These are phyloP conservation scores for Fusarium buxicola DNA, from an alignment of 2,329 filamentous ascomycete genomes.

Conservation along the genomic window DNA sequence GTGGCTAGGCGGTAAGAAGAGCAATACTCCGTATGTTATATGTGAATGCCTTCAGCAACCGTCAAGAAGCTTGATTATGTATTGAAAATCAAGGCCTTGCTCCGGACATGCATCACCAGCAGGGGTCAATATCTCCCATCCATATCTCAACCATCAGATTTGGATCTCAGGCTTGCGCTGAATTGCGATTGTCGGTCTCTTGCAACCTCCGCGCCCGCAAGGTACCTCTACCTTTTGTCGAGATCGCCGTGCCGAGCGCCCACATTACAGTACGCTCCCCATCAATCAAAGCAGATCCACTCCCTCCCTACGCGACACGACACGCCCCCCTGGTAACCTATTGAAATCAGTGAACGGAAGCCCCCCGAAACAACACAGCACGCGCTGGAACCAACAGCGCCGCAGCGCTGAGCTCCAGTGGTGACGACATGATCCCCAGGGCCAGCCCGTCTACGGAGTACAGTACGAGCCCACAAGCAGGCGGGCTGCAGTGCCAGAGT, in stretches of 20 bases:
- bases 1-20: not conserved
- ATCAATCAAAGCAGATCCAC: conserved; percentile 2
- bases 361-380: conserved; percentile 21
- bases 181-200: conserved; percentile 32
- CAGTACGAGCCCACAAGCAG: conserved; percentile 8
- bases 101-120: not conserved
- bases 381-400: conserved; percentile 20
- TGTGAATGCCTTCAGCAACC: not conserved
- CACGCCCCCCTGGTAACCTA: conserved; percentile 27
- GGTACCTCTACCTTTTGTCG: conserved; percentile 30
- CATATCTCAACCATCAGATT: conserved; percentile 27
- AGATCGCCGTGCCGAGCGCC: conserved; percentile 31
- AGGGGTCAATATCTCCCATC: conserved; percentile 28
- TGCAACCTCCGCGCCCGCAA: conserved; percentile 20
- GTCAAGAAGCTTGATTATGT: not conserved
- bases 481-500: too few relatives aligned
- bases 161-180: conserved; percentile 12
- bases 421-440: conserved; percentile 35
- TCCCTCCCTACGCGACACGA: conserved; percentile 29
- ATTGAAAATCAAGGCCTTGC: not conserved
- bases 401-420: conserved; percentile 11
- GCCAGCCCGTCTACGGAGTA: not conserved
- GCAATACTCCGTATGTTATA: not conserved
- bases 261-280: conserved; percentile 27
- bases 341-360: conserved; percentile 12